A percentile compares a stretch with the other conserved stretches of the same genome.
Evolutionary conservation across 768 basidiomycete genomes (phyloP).

Genomic region (Tricholoma matsutake): DNA sequence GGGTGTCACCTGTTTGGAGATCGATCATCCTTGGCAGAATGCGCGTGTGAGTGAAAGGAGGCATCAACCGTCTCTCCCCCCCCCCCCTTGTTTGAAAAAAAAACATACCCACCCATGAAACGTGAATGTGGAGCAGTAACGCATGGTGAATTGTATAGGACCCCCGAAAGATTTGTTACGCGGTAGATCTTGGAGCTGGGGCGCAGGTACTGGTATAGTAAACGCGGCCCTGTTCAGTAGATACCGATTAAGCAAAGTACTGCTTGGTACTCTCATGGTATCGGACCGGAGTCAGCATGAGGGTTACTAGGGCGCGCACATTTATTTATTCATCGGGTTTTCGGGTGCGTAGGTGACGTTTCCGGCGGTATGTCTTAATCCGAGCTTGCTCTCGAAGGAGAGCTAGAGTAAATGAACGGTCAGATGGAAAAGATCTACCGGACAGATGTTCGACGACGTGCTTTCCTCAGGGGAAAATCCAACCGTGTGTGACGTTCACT

Average conservation of each 20-base stretch:
- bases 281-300: not conserved
- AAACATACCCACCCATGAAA: not conserved
- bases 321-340: not conserved
- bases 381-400: not conserved
- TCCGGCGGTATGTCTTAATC: not conserved
- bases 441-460: not conserved
- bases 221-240: no score
- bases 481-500: not conserved
- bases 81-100: not conserved
- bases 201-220: not conserved
- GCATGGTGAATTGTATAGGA: not conserved
- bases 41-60: not conserved
- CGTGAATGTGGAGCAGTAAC: not conserved
- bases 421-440: not conserved
- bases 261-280: not conserved
- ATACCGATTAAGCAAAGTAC: not conserved
- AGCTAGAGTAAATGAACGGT: not conserved
- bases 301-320: not conserved
- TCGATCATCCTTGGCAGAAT: not conserved
- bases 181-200: not conserved
- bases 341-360: not conserved
- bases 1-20: not conserved
- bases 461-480: not conserved
- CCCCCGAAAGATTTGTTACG: not conserved
- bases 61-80: not conserved